phyloP scores from a whole-genome alignment of 345 rosid species.

The Euphorbia lathyris region DNA sequence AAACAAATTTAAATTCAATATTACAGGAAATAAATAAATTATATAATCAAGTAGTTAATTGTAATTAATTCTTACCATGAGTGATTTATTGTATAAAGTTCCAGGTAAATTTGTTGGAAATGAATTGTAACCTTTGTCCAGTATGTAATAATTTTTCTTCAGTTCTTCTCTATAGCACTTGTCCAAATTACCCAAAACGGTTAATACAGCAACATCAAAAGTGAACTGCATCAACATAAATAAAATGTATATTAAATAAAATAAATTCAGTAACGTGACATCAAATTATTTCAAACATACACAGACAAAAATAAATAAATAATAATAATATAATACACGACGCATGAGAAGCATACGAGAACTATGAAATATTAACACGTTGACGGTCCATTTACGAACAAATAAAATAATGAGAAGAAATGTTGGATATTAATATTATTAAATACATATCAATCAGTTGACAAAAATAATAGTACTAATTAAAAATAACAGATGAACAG shows the following conservation, averaged over 20 bases:
- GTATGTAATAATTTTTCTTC: conserved; percentile 51
- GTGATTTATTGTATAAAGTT: conserved; percentile 62
- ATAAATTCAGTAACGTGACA: too few relatives aligned
- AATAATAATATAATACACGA: too few relatives aligned
- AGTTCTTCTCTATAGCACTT: conserved; percentile 43
- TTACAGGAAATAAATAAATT: neutral
- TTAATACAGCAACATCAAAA: conserved; percentile 69
- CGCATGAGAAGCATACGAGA: too few relatives aligned
- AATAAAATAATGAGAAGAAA: too few relatives aligned
- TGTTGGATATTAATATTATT: too few relatives aligned
- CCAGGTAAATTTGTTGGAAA: conserved; percentile 70
- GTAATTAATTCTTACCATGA: conserved; percentile 40
- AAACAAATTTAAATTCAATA: neutral
- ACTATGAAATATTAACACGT: neutral
- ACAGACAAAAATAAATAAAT: too few relatives aligned
- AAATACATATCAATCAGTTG: too few relatives aligned
- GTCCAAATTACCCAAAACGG: conserved; percentile 67
- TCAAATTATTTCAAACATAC: too few relatives aligned
- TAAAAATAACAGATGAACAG: neutral
- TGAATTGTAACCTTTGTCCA: conserved; percentile 87
- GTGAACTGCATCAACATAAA: conserved; percentile 44
- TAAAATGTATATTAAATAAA: neutral
- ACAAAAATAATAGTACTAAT: too few relatives aligned
- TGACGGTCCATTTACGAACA: neutral
- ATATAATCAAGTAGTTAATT: neutral